Evolutionary conservation across 371 early-diverging fungal genomes (phyloP).

Genomic region (Apophysomyces sp.): DNA sequence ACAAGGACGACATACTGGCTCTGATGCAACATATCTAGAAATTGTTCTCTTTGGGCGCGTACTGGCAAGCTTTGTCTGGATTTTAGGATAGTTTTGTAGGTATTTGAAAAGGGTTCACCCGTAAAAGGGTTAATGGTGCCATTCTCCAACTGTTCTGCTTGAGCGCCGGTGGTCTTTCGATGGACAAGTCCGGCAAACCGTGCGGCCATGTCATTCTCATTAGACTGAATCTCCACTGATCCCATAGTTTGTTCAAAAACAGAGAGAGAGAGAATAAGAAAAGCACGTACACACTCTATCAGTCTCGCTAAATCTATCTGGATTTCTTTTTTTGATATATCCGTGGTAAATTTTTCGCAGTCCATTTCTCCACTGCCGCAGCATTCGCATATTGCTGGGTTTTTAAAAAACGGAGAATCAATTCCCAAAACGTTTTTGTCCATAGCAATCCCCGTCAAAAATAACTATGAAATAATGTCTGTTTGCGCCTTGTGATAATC

Average conservation of each 20-base stretch:
- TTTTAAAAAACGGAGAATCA: no score
- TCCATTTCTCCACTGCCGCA: no score
- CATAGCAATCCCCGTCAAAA: no score
- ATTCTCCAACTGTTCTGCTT: background rate
- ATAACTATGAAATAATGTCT: no score
- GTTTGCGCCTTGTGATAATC: no score
- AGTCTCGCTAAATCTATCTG: no score
- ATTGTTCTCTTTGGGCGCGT: background rate
- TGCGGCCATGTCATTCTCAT: background rate
- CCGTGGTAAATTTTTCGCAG: no score
- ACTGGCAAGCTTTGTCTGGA: background rate
- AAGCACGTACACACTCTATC: no score
- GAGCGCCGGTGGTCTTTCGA: background rate
- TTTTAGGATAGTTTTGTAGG: background rate
- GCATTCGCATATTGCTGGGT: no score
- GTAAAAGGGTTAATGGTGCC: background rate
- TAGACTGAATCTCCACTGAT: background rate
- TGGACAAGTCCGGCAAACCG: background rate
- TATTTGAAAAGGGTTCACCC: background rate
- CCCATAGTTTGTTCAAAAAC: background rate
- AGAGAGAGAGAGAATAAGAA: background rate
- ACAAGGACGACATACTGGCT: conserved; percentile 78
- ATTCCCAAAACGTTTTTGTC: no score
- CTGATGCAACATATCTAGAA: background rate
- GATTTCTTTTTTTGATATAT: no score